Conservation (phyloP, 2,329 filamentous ascomycete genomes). For the Fusarium torulosum region DNA sequence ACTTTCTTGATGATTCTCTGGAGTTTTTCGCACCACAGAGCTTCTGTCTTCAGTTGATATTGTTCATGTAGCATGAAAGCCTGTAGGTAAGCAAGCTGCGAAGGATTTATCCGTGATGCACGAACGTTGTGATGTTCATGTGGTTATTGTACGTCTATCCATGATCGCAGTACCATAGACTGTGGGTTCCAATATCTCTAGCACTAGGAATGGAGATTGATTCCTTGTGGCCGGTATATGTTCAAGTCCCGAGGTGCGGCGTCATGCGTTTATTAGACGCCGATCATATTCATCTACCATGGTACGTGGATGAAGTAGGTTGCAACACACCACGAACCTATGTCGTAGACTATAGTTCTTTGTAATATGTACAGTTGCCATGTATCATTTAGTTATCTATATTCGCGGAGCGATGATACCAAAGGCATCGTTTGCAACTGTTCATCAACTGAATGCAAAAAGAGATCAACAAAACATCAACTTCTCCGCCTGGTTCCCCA, state of each 20-base stretch:
- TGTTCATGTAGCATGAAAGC: not conserved
- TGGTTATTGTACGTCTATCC: too few relatives aligned
- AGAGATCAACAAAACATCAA: conserved; percentile 30
- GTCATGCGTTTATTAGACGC: conserved; percentile 29
- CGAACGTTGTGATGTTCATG: not conserved
- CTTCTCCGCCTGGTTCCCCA: conserved; percentile 29
- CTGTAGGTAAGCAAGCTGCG: not conserved
- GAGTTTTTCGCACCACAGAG: not conserved
- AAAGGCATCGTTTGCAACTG: conserved; percentile 4
- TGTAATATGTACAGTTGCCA: not conserved
- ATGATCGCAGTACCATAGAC: not conserved
- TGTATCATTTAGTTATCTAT: not conserved
- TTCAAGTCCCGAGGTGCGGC: conserved; percentile 8
- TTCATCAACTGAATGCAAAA: conserved; percentile 8
- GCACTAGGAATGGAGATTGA: conserved; percentile 12
- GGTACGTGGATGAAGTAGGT: not conserved
- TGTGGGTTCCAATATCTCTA: not conserved
- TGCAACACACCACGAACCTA: not conserved
- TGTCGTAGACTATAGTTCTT: not conserved
- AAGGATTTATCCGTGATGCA: not conserved
- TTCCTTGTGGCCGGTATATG: conserved; percentile 14
- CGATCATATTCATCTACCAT: conserved; percentile 2
- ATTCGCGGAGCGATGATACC: not conserved
- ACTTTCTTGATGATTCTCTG: not conserved
- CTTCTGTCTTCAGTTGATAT: not conserved